Conservation (phyloP, 2,329 filamentous ascomycete species). For the Scleromitrula shiraiana region DNA sequence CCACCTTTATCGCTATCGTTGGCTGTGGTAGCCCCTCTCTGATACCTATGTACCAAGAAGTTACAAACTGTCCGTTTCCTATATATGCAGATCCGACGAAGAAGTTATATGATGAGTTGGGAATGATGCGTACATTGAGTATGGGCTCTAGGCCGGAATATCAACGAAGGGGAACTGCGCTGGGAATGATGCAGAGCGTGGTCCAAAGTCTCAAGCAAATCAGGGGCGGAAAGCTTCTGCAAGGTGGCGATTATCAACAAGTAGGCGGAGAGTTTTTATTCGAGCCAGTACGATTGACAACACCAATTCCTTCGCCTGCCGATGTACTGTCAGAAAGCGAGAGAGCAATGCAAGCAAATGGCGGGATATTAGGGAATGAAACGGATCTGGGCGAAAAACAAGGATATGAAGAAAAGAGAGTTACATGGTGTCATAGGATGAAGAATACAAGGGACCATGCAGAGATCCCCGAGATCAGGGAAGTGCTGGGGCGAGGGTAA, state of each 20-base stretch:
- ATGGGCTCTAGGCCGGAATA: slow-evolving; percentile 43
- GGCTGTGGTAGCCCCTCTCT: slow-evolving; percentile 48
- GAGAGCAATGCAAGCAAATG: slow-evolving; percentile 11
- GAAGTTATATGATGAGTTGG: slow-evolving; percentile 44
- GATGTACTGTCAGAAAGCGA: neutral
- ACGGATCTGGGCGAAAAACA: slow-evolving; percentile 9
- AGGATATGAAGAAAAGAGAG: slow-evolving; percentile 44
- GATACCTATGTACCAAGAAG: slow-evolving; percentile 42
- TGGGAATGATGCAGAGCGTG: slow-evolving; percentile 32
- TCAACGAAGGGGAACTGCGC: slow-evolving; percentile 35
- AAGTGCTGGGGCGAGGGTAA: slow-evolving; percentile 45
- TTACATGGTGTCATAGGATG: slow-evolving; percentile 81
- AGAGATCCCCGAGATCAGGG: slow-evolving; percentile 59
- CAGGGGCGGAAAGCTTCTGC: slow-evolving; percentile 34
- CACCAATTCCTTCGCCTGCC: slow-evolving; percentile 15
- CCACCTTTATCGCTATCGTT: slow-evolving; percentile 40
- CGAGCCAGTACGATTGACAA: slow-evolving; percentile 25
- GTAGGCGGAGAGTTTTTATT: slow-evolving; percentile 38
- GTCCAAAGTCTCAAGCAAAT: slow-evolving; percentile 38
- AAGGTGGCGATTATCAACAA: slow-evolving; percentile 44
- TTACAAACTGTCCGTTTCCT: slow-evolving; percentile 43
- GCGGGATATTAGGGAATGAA: slow-evolving; percentile 11
- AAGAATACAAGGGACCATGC: slow-evolving; percentile 68
- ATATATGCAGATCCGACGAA: slow-evolving; percentile 49
- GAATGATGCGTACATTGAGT: slow-evolving; percentile 42